phyloP scores from a whole-genome alignment of 2,329 filamentous ascomycete species.

The Penicillium sp. region DNA sequence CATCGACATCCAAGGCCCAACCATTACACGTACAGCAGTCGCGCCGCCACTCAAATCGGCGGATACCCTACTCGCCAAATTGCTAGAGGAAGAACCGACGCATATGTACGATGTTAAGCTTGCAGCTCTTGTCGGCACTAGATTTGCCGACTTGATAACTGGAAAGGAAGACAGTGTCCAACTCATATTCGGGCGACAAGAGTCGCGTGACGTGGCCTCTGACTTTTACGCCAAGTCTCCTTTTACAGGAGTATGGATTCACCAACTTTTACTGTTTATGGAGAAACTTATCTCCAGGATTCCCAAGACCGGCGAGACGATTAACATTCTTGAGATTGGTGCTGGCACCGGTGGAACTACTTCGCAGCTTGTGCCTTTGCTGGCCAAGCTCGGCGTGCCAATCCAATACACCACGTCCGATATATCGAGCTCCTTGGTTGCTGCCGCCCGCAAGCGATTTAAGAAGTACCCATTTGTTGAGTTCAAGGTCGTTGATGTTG shows the following conservation, averaged over 20 bases:
- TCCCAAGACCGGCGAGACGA: neutral
- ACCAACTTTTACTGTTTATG: neutral
- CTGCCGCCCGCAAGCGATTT: constrained; percentile 36
- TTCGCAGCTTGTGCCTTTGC: constrained; percentile 28
- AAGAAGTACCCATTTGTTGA: constrained; percentile 34
- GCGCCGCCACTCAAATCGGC: too few species aligned
- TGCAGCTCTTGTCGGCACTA: neutral
- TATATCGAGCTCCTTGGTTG: constrained; percentile 41
- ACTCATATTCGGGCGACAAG: neutral
- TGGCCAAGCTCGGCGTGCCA: constrained; percentile 31
- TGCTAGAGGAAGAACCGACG: neutral
- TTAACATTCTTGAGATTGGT: constrained; percentile 38
- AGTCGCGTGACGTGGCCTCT: neutral
- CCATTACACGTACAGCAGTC: too few species aligned
- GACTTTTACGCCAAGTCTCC: neutral
- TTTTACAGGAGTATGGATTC: neutral
- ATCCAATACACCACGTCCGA: constrained; percentile 49
- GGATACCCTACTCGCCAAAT: neutral
- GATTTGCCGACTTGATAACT: neutral
- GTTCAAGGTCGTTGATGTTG: constrained; percentile 37
- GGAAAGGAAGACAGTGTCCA: neutral
- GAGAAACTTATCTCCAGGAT: neutral
- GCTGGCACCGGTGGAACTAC: constrained; percentile 45
- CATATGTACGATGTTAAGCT: neutral
- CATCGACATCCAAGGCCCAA: too few species aligned